Conservation (phyloP, 2,329 filamentous ascomycete genomes). For the Arthrobotrys sphaeroides region DNA sequence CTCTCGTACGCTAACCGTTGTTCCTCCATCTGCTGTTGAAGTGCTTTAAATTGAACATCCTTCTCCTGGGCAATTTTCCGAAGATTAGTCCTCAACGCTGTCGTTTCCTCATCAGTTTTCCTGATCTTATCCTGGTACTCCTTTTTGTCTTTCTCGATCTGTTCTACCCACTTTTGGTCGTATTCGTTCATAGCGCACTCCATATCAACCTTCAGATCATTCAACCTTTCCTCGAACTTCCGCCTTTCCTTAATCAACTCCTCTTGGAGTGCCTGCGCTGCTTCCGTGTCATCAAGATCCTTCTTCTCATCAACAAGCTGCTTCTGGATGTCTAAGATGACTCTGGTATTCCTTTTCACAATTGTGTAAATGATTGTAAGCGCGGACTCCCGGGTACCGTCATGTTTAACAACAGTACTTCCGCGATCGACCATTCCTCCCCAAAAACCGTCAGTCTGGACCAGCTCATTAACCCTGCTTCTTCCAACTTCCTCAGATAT, state of each 20-base stretch:
- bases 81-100: not conserved
- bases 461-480: not conserved
- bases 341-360: not conserved
- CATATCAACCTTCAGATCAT: conserved; percentile 8
- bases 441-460: conserved; percentile 4
- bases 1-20: not conserved
- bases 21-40: conserved; percentile 5
- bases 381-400: not conserved
- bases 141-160: not conserved
- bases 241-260: conserved; percentile 1
- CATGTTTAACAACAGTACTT: not conserved
- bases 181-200: conserved; percentile 1
- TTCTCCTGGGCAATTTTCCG: conserved; percentile 13
- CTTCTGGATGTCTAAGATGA: conserved; percentile 22
- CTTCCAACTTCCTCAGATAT: not conserved
- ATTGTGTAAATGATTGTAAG: not conserved
- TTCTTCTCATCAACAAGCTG: conserved; percentile 18
- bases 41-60: conserved; percentile 2
- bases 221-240: not conserved
- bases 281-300: conserved; percentile 10
- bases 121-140: not conserved
- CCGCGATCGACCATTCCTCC: conserved; percentile 7
- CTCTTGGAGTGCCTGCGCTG: not conserved
- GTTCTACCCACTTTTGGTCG: not conserved
- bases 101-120: conserved; percentile 7